Percentiles rank a stretch among this genome's conserved stretches.
phyloP scores from a whole-genome alignment of 495 filamentous ascomycete species.

The Aspergillus mulundensis region DNA sequence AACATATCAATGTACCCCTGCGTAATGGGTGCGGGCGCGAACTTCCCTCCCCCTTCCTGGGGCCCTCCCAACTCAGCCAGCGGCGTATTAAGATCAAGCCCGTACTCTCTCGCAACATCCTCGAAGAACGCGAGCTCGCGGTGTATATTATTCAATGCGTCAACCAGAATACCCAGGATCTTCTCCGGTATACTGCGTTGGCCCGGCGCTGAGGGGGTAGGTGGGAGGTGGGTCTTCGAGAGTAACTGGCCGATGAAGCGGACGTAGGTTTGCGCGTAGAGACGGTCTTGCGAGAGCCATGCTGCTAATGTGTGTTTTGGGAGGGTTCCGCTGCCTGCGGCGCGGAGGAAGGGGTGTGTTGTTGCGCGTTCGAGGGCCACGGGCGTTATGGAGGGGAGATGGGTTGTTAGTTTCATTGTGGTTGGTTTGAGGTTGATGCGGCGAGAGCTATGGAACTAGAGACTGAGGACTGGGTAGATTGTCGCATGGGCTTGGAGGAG shows the following conservation, averaged over 20 bases:
- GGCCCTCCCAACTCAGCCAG: not conserved
- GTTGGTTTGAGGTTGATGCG: not conserved
- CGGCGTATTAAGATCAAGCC: conserved; percentile 39
- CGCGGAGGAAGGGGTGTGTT: conserved; percentile 62
- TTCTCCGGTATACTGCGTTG: conserved; percentile 24
- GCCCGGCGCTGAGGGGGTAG: conserved; percentile 24
- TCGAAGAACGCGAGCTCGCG: conserved; percentile 68
- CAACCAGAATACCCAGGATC: conserved; percentile 58
- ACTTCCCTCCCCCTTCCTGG: conserved; percentile 14
- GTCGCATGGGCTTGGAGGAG: no score
- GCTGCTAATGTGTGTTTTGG: conserved; percentile 51
- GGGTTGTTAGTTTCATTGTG: conserved; percentile 26
- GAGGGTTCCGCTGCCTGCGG: conserved; percentile 61
- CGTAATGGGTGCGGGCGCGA: conserved; percentile 40
- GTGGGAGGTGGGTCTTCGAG: conserved; percentile 56
- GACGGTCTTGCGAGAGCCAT: conserved; percentile 73
- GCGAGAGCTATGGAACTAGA: no score
- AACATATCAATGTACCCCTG: conserved; percentile 53
- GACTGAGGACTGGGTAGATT: not conserved
- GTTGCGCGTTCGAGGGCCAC: conserved; percentile 52
- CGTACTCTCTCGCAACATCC: conserved; percentile 57
- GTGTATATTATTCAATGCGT: conserved; percentile 60
- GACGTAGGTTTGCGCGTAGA: conserved; percentile 71
- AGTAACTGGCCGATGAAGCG: conserved; percentile 65
- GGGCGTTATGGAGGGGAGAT: conserved; percentile 27